Conservation (phyloP, 2,329 filamentous ascomycete genomes). For the Epicoccum sorghinum region DNA sequence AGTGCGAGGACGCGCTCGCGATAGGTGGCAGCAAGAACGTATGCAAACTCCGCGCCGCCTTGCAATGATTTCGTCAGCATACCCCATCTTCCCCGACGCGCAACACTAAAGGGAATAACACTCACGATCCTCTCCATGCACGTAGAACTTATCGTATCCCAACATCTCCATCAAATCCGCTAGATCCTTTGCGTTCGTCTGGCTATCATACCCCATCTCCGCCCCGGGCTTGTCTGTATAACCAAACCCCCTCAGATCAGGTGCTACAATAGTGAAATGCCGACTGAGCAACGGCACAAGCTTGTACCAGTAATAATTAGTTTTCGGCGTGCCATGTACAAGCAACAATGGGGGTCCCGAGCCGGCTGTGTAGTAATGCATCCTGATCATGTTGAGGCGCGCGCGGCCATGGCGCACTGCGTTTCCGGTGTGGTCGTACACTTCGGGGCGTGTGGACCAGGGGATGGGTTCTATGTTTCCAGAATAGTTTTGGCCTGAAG, state of each 20-base stretch:
- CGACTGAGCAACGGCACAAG: slow-evolving; percentile 40
- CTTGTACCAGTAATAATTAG: slow-evolving; percentile 41
- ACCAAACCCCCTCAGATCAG: slow-evolving; percentile 46
- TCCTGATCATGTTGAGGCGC: slow-evolving; percentile 15
- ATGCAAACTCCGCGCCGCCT: slow-evolving; percentile 44
- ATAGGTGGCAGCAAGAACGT: slow-evolving; percentile 41
- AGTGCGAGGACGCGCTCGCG: slow-evolving; percentile 35
- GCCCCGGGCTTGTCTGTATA: slow-evolving; percentile 43
- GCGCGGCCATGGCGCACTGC: slow-evolving; percentile 17
- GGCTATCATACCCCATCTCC: slow-evolving; percentile 38
- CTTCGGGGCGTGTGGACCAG: slow-evolving; percentile 16
- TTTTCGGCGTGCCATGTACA: slow-evolving; percentile 17
- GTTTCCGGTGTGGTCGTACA: slow-evolving; percentile 17
- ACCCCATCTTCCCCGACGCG: no score
- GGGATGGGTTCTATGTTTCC: slow-evolving; percentile 15
- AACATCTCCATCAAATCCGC: slow-evolving; percentile 43
- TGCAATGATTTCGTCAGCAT: neutral
- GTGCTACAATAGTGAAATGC: slow-evolving; percentile 44
- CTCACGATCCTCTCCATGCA: slow-evolving; percentile 44
- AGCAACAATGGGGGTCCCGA: slow-evolving; percentile 16
- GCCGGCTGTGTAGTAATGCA: slow-evolving; percentile 18
- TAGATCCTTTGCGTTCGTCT: slow-evolving; percentile 41
- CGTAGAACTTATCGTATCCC: slow-evolving; percentile 40
- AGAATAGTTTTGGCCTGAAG: slow-evolving; percentile 13
- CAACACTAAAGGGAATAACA: neutral